These are phyloP conservation scores for Toxoplasma gondii DNA, from an alignment of 169 alveolate genomes.

Conservation along the genomic window DNA sequence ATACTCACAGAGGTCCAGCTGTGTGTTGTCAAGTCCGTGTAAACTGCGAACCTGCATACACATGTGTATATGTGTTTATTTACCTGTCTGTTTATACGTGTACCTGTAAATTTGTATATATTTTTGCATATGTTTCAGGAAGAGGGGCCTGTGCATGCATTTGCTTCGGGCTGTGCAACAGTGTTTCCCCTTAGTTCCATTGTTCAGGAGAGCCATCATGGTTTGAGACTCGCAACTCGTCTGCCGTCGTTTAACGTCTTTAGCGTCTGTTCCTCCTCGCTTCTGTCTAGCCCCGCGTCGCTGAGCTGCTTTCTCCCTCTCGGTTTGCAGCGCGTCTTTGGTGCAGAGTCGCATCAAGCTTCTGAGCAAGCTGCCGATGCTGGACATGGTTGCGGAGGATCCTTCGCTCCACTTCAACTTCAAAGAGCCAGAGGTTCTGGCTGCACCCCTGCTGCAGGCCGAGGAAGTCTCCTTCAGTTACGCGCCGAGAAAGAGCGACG, in stretches of 20 bases:
- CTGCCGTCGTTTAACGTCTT: too few relatives aligned
- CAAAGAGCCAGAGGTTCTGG: slow-evolving; percentile 80
- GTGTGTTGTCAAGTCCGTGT: too few relatives aligned
- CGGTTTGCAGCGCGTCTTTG: slow-evolving; percentile 74
- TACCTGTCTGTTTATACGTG: not conserved
- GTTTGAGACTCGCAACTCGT: too few relatives aligned
- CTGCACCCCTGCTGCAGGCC: slow-evolving; percentile 68
- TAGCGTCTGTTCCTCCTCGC: too few relatives aligned
- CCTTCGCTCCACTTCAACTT: slow-evolving; percentile 94
- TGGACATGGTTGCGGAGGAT: slow-evolving; percentile 94
- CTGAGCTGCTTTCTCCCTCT: not conserved
- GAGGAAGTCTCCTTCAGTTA: slow-evolving; percentile 76
- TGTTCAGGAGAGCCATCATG: too few relatives aligned
- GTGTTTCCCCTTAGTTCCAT: too few relatives aligned
- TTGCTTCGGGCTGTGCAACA: too few relatives aligned
- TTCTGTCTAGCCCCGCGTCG: not conserved
- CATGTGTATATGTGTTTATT: not conserved
- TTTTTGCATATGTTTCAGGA: not conserved
- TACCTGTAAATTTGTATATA: not conserved
- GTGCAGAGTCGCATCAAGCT: slow-evolving; percentile 96
- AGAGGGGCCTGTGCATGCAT: too few relatives aligned
- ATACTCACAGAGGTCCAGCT: too few relatives aligned
- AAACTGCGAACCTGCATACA: not conserved
- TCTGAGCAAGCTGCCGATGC: slow-evolving; percentile 91
- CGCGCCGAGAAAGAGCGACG: not conserved